Evolutionary conservation across 352 stramenopile species (phyloP), one percentile per base, ranked within the genome.

Genomic region (Globisporangium recalcitrans): DNA sequence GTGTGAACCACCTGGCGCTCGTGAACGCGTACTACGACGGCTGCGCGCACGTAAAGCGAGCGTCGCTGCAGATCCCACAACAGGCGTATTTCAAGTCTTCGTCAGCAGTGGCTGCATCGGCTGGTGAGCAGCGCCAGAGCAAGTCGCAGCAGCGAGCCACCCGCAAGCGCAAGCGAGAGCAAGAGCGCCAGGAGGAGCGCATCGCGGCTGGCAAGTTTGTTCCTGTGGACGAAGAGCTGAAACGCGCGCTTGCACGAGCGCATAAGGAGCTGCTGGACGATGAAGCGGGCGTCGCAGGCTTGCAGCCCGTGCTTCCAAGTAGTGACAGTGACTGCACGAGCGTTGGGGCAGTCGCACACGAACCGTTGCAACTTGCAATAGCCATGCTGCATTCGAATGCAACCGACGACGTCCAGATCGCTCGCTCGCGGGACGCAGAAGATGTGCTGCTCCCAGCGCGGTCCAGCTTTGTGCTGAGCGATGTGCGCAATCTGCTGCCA

Each of bases 1-100:
- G 7, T 34, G 68, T 82, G 27, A 80, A 88, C 58, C 80, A 90
- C 31, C 61, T 73, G 10, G 74, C 63, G 48, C 46, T 72, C 21
- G 72, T 92, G 60, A 72, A 77, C 58, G 60, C 49, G 13, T 92
- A 92, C 62, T 92, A 89, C 70, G 27, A 26, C 26, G 64, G 68
- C 14, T 49, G n/a, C 4, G 34, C 77, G 24, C 48, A 58, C 54
- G 47, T 88, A 9, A 63, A 66, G 3, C 40, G 54, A 1, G 57
- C 67, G 19, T 80, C 72, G 16, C 55, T 88, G n/a, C 69, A 72
- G 29, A 48, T 74, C 22, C 66, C 78, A 32, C 42, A 27, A 9
- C 29, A 48, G 49, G 59, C 81, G 11, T 82, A 71, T 56, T 51
- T 68, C 49, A 22, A 52, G 8, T 27, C 54, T 31, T 16, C 21